Evolutionary conservation across 805 yeast genomes (phyloP), one percentile per base, ranked within the genome.

Genomic region (Zygotorulaspora chibaensis): DNA sequence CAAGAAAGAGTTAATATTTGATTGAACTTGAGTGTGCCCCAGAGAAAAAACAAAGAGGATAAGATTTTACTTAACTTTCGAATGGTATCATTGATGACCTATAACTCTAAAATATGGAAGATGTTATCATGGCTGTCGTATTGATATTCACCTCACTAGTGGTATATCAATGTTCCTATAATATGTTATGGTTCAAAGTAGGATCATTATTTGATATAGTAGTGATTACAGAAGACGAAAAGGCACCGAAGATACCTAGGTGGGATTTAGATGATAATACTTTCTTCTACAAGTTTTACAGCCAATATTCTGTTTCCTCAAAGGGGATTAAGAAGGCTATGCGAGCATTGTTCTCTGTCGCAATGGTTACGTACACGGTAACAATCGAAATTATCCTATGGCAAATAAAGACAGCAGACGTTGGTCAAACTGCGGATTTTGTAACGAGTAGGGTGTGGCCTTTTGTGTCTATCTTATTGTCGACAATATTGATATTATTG

Each of bases 341-440:
- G 25, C 46, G 65, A 35, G 40, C 54, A 2, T 17, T 65, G 18
- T 65, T 63, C 45, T 54, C 63, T 2, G 12, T 51, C 9, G 59
- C 65, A 1, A 57, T 61, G 54, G 59, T 54, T 2, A 54, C 59
- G 13, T 63, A 62, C 38, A 45, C 56, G 10, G 47, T 58, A 1
- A 53, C 65, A 2, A 53, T 63, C n/a, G 69, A 63, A 44, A 57
- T 65, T 30, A 57, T 63, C 3, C 45, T 63, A 11, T 61, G 66
- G 62, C 63, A 63, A 33, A 62, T 65, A 11, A 53, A 54, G 41
- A 53, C 55, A 6, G 57, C 59, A 12, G 61, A 57, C 37, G 34
- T 25, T 11, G 46, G 49, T 11, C 45, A 49, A 30, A 42, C 44
- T 8, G 59, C 51, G 3, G 56, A 56, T 33, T 50, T 56, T 27